These are phyloP conservation scores for Lentinula guzmanii DNA, from an alignment of 768 basidiomycete genomes.

Conservation along the genomic window DNA sequence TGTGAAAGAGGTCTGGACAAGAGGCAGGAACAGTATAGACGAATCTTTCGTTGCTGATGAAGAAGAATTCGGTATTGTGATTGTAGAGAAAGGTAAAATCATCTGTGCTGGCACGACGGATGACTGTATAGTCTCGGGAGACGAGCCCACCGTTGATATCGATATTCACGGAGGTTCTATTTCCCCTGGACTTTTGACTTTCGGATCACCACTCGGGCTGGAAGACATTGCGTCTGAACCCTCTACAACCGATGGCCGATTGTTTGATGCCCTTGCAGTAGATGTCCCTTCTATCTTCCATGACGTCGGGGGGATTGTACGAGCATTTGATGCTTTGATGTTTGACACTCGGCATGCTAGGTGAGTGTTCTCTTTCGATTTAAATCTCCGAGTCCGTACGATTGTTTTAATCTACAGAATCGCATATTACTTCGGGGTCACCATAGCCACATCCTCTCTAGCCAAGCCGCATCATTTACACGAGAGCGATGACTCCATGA, in stretches of 20 bases:
- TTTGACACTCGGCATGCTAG: constrained; percentile 70
- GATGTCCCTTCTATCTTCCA: constrained; percentile 41
- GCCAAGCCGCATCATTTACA: constrained; percentile 35
- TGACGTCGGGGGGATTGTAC: constrained; percentile 46
- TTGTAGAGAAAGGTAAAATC: constrained; percentile 47
- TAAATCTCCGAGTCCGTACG: background rate
- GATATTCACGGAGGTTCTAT: constrained; percentile 68
- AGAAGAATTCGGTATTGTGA: constrained; percentile 24
- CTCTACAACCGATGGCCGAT: constrained; percentile 58
- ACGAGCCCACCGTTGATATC: constrained; percentile 24
- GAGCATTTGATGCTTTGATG: constrained; percentile 65
- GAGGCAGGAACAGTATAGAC: constrained; percentile 23
- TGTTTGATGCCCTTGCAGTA: constrained; percentile 47
- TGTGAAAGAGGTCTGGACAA: constrained; percentile 48
- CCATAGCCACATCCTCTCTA: constrained; percentile 47
- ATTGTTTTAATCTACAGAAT: constrained; percentile 28
- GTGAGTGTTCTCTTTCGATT: constrained; percentile 33
- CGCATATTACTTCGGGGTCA: constrained; percentile 65
- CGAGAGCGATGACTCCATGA: constrained; percentile 21
- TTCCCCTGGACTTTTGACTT: constrained; percentile 58
- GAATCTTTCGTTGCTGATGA: constrained; percentile 22
- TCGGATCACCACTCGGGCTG: constrained; percentile 68
- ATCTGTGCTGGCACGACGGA: constrained; percentile 35
- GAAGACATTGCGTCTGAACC: constrained; percentile 70
- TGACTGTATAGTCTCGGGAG: constrained; percentile 20